phyloP scores from a whole-genome alignment of 257 asterid species.

The Solanum acaule region DNA sequence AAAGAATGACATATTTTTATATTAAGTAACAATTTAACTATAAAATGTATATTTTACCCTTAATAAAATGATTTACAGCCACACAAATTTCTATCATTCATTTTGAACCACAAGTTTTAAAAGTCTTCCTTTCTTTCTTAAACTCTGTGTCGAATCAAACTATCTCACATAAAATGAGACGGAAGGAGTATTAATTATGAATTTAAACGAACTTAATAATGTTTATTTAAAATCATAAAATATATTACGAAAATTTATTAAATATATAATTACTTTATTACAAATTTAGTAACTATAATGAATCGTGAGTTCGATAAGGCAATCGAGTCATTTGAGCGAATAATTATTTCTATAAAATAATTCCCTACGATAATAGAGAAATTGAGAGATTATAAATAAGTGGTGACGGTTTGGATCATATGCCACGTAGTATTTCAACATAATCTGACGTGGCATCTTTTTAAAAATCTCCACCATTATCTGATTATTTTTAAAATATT shows the following conservation, averaged over 20 bases:
- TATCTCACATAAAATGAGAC: too few relatives aligned
- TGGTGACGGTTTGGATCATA: neutral
- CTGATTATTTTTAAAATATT: neutral
- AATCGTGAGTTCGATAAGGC: neutral
- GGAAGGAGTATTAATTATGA: neutral
- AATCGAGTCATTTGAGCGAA: neutral
- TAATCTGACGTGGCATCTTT: slow-evolving; percentile 6
- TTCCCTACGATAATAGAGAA: neutral
- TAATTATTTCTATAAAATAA: neutral
- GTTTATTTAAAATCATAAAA: neutral
- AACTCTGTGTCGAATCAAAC: too few relatives aligned
- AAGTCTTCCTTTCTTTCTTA: too few relatives aligned
- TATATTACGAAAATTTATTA: neutral
- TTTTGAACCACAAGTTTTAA: too few relatives aligned
- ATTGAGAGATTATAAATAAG: neutral
- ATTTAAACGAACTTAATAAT: neutral
- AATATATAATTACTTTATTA: neutral
- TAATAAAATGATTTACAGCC: too few relatives aligned
- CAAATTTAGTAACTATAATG: neutral
- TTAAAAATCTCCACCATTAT: neutral
- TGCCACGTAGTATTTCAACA: slow-evolving; percentile 2
- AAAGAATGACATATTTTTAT: too few relatives aligned
- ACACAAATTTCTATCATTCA: too few relatives aligned
- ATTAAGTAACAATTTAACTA: too few relatives aligned
- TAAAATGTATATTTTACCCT: too few relatives aligned